Percentiles rank a stretch among this genome's conserved stretches.
Conservation (phyloP, 2,329 filamentous ascomycete species). For the Trichoderma polysporum region DNA sequence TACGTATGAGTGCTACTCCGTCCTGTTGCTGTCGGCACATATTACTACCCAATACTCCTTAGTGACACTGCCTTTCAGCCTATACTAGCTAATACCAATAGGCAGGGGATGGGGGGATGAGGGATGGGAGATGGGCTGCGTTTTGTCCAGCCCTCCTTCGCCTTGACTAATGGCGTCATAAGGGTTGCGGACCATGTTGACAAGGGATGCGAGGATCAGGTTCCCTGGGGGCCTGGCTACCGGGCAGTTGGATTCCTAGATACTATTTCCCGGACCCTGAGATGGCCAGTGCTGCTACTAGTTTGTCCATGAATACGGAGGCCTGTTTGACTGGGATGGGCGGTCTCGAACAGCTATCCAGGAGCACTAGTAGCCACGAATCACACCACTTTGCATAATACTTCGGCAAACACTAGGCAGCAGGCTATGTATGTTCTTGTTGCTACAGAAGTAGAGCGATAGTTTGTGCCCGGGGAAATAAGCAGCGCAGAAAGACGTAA, state of each 20-base stretch:
- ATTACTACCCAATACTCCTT: too few relatives aligned
- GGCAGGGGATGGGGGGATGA: too few relatives aligned
- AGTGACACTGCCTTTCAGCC: background rate
- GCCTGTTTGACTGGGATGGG: background rate
- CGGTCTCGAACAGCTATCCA: background rate
- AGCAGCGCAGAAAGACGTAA: background rate
- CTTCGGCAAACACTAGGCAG: background rate
- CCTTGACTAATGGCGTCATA: background rate
- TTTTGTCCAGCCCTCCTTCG: too few relatives aligned
- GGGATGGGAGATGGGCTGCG: too few relatives aligned
- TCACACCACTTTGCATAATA: background rate
- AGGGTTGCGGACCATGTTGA: background rate
- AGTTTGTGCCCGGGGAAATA: background rate
- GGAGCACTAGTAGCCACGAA: background rate
- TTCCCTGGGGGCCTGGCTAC: background rate
- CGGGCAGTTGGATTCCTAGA: background rate
- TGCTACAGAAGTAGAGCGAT: too few relatives aligned
- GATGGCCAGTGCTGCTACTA: slow-evolving; percentile 4
- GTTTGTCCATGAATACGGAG: background rate
- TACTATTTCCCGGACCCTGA: background rate
- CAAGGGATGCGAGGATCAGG: background rate
- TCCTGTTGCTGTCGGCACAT: background rate
- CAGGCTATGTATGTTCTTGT: background rate
- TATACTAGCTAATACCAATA: background rate
- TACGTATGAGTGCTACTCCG: background rate